Evolutionary conservation across 2,329 filamentous ascomycete species (phyloP), one percentile per base, ranked within the genome.

Genomic region (Alternaria alternata): DNA sequence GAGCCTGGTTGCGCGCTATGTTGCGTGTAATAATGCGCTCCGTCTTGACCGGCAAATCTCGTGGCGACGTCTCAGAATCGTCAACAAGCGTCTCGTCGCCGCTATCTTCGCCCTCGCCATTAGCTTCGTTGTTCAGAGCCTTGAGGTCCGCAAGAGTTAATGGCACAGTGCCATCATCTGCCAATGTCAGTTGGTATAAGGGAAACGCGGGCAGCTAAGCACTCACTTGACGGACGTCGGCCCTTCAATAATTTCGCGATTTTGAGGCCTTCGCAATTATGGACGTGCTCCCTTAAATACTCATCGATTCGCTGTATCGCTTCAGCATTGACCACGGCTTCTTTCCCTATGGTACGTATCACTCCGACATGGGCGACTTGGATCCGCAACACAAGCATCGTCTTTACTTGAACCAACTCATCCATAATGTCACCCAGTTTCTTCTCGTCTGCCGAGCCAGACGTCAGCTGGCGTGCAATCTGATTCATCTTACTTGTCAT

Each of bases 341-440:
- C 38, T 48, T 59, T 57, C 16, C 54, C 20, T 18, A 61, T 60
- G 30, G 30, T 53, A 46, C 57, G 60, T 36, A 63, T 62, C 41
- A 70, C 59, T 16, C 62, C 66, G 0, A 70, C 61, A 43, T 66
- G 59, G n/a, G 66, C 62, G 26, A 68, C 54, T 30, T 67, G 58
- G 14, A 70, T 67, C 49, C 51, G 41, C 26, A 69, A 32, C 4
- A 65, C 32, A 30, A 70, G 53, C 36, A 39, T n/a, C 11, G 53
- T 6, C 43, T 70, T 70, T 8, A 66, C 61, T n/a, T 62, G 61
- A 4, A 34, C 58, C 16, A 70, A 43, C 42, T 70, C 66, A 4
- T 51, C 52, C 67, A 70, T 69, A 30, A 67, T 62, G 28, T 12
- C 51, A 6, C 28, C 28, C 12, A 70, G 53, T 30, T 61, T 66